Evolutionary conservation across 176 grass and related monocot genomes (phyloP), one percentile per base, ranked within the genome.

Genomic region (Phoenix roebelenii): DNA sequence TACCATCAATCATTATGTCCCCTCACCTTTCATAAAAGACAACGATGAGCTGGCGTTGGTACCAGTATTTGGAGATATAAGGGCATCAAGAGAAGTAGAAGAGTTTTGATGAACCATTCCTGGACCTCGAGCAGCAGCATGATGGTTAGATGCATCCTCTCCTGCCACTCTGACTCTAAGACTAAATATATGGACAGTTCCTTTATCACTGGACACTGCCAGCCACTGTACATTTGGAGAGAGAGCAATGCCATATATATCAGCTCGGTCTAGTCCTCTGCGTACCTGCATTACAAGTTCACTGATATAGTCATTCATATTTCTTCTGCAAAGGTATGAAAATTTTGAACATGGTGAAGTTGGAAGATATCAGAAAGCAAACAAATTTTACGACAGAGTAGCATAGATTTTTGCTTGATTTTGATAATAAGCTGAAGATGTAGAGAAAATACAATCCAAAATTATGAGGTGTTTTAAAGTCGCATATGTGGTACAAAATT

Each of bases 131-230:
- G 30, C 30, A 67, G 59, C 50, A 73, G 74, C 22, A 49, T 79
- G 49, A 57, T 70, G 65, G 44, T 50, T 71, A 5, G 56, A 66
- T 48, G 19, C 78, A 55, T 81, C 70, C 58, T 79, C 75, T 32
- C 18, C 52, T 9, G 65, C 32, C 65, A 16, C 25, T 64, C 63
- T 63, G 25, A 72, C 39, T 50, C 71, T 76, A 57, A 96, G 62
- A 60, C 72, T 76, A 58, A 96, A 96, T 18, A 90, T 71, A 74
- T 96, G 86, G 26, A 96, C 63, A 9, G 86, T 90, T 62, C 83
- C 83, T 76, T 78, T 96, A 68, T 85, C 83, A 35, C 86, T 90
- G 15, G 80, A 90, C 15, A 80, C 86, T 25, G 83, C 86, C 57
- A 96, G 28, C 86, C 86, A 90, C 74, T 82, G 60, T 63, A 85